Percentiles rank a stretch among this genome's conserved stretches.
These are phyloP conservation scores for Rhizodiscina lignyota DNA, from an alignment of 495 filamentous ascomycete species.

Conservation along the genomic window DNA sequence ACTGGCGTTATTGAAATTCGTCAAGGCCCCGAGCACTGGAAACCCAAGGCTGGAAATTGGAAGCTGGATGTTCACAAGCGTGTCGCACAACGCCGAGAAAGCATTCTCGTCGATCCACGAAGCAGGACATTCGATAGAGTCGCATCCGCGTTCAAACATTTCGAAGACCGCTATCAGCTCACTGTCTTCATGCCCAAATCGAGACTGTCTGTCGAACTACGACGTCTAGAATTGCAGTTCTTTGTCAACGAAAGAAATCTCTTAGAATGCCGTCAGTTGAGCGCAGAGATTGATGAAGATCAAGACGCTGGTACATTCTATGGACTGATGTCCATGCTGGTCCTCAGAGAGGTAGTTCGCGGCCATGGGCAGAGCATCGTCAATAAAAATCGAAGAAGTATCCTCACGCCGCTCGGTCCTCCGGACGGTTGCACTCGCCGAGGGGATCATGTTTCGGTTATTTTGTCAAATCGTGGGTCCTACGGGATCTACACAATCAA, in stretches of 20 bases:
- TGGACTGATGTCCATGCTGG: constrained; percentile 28
- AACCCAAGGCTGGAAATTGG: constrained; percentile 12
- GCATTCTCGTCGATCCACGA: constrained; percentile 12
- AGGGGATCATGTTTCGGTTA: constrained; percentile 20
- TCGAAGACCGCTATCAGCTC: constrained; percentile 10
- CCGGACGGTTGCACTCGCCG: constrained; percentile 1
- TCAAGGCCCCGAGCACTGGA: constrained; percentile 9
- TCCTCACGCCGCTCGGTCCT: constrained; percentile 12
- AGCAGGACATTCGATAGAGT: constrained; percentile 5
- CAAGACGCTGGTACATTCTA: constrained; percentile 31
- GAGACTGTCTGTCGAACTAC: constrained; percentile 10
- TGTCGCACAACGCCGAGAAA: constrained; percentile 1
- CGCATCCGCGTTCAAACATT: constrained; percentile 8
- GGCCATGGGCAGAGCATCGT: too few relatives aligned
- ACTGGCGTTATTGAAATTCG: constrained; percentile 17
- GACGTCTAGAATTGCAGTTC: constrained; percentile 15
- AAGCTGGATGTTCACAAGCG: constrained; percentile 12
- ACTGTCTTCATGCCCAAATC: constrained; percentile 9
- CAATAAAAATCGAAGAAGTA: constrained; percentile 18
- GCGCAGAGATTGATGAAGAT: constrained; percentile 15
- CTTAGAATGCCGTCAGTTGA: constrained; percentile 11
- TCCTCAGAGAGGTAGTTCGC: constrained; percentile 30
- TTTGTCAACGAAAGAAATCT: constrained; percentile 11
- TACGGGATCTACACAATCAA: constrained; percentile 24
- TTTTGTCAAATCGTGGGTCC: constrained; percentile 3